Conservation (phyloP, 192 early-diverging fungal genomes). For the Coemansia sp. region DNA sequence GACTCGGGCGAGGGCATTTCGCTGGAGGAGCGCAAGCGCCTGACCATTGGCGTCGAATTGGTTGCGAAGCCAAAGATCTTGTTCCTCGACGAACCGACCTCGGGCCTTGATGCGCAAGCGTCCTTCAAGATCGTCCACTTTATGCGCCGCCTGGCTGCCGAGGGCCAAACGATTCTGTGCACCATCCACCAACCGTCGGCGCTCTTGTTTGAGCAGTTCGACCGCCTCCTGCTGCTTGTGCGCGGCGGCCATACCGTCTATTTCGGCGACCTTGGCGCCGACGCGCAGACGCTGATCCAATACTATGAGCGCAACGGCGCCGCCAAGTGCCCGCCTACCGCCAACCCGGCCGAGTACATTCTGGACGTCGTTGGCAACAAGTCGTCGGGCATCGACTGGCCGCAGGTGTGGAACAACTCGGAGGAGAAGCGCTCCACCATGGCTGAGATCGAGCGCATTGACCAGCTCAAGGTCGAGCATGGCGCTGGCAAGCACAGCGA, state of each 20-base stretch:
- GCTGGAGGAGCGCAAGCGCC: constrained; percentile 85
- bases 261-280: constrained; percentile 76
- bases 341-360: constrained; percentile 87
- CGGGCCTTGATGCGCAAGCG: constrained; percentile 79
- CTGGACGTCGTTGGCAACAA: constrained; percentile 78
- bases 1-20: constrained; percentile 78
- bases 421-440: constrained; percentile 27
- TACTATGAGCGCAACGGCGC: constrained; percentile 81
- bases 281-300: constrained; percentile 64
- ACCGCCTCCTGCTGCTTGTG: constrained; percentile 77
- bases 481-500: constrained; percentile 13
- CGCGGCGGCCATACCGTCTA: constrained; percentile 81
- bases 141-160: constrained; percentile 66
- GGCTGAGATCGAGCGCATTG: constrained; percentile 48
- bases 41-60: constrained; percentile 86
- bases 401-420: constrained; percentile 54
- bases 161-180: constrained; percentile 72
- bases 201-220: constrained; percentile 85
- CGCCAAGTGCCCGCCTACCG: constrained; percentile 61
- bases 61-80: constrained; percentile 77
- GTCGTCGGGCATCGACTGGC: constrained; percentile 56
- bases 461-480: constrained; percentile 22
- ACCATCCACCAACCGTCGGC: constrained; percentile 89
- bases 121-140: constrained; percentile 77
- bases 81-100: constrained; percentile 91